Base-by-base conservation (phyloP, 1,284 basidiomycete genomes). In the Ceratobasidium sp. region DNA sequence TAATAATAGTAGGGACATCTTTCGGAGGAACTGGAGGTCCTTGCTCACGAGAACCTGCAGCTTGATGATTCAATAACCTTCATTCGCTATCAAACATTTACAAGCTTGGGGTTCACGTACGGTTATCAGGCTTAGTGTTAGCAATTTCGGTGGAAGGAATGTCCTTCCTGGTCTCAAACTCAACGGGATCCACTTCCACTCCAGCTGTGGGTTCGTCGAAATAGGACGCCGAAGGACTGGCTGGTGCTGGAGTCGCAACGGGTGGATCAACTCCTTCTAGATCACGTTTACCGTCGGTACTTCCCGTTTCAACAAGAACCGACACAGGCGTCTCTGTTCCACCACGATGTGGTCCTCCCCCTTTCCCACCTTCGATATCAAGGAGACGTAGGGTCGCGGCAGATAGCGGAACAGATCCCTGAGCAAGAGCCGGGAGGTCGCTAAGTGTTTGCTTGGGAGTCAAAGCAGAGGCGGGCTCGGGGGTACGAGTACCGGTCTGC, bases 231-330 rank as follows among this genome's bases (percentile, higher is more conserved):
- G 62, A 45, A 28, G 50, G 50, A 30, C 64, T 67, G 10, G 34
- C 48, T n/a, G 64, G 64, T 26, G 50, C 64, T 1, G 64, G 64
- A 12, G 64, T 67, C 3, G 64, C 10, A 26, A 30, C 43, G 23
- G 64, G 64, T 26, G 64, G 34, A 41, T 67, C 64, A 55, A 67
- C 64, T 18, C 52, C 64, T 45, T 67, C 64, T 3, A 67, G 64
- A 30, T 67, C 64, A 39, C 64, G 64, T 50, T 45, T 72, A 2
- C 71, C 71, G 30, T 67, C 71, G 18, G 30, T 65, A 28, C 73
- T 74, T 21, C 73, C 73, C 1, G 62, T 74, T 48, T 74, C 73
- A 36, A 74, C 73, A 53, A 72, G 34, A 8, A 74, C 46, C 23
- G 73, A 74, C 69, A 71, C 64, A 30, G 72, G 72, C 21, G 72